phyloP scores from a whole-genome alignment of 306 rosid species.

The Quercus cerris region DNA sequence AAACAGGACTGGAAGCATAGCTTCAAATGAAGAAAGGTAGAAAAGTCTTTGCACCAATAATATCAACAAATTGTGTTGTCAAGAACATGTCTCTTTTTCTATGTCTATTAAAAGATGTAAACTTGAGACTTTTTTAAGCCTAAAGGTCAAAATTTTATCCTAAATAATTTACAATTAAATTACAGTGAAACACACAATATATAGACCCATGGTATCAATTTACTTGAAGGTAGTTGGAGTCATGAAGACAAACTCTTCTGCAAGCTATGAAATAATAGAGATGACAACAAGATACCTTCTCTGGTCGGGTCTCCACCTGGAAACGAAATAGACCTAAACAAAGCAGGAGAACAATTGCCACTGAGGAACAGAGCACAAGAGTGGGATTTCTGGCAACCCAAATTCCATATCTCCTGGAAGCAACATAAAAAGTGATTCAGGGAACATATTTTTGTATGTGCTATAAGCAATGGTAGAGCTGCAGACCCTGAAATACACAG shows the following conservation, averaged over 20 bases:
- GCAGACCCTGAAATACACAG: conserved; percentile 33
- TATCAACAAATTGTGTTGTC: not conserved
- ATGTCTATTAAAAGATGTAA: not conserved
- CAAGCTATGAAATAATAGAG: conserved; percentile 23
- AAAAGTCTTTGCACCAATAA: not conserved
- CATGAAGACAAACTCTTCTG: conserved; percentile 12
- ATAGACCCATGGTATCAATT: not conserved
- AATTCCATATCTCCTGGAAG: conserved; percentile 72
- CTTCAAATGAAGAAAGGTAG: not conserved
- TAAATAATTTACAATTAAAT: not conserved
- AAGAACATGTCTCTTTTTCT: not conserved
- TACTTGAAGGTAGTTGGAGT: not conserved
- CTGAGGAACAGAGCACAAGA: conserved; percentile 68
- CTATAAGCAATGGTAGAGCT: conserved; percentile 21
- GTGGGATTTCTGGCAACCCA: conserved; percentile 84
- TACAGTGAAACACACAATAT: not conserved
- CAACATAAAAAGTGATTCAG: conserved; percentile 25
- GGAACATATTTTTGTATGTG: not conserved
- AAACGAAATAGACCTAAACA: conserved; percentile 73
- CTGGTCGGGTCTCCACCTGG: conserved; percentile 89
- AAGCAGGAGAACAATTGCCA: conserved; percentile 72
- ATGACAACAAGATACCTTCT: conserved; percentile 57
- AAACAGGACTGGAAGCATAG: not conserved
- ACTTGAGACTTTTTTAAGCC: not conserved
- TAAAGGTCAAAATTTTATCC: not conserved